Percentiles rank a stretch among this genome's conserved stretches.
Conservation (phyloP, 2,329 filamentous ascomycete species). For the Pseudogymnoascus sp. region DNA sequence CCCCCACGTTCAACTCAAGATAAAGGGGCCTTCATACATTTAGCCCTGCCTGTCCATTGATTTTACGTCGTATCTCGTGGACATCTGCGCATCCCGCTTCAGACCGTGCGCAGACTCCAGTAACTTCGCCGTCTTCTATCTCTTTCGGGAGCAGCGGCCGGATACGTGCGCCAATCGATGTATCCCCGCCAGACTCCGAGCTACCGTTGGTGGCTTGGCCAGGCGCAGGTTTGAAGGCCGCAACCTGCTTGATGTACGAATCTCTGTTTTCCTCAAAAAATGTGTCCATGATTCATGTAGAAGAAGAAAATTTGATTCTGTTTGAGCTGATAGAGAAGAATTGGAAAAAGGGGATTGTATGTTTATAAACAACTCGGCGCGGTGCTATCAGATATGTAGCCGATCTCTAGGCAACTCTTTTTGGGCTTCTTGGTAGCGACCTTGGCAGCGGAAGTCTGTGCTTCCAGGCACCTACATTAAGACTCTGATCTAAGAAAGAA, state of each 20-base stretch:
- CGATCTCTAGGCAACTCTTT: neutral
- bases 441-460: neutral
- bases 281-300: neutral
- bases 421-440: neutral
- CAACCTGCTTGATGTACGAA: neutral
- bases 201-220: neutral
- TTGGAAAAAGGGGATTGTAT: neutral
- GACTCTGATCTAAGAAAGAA: neutral
- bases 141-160: constrained; percentile 8
- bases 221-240: constrained; percentile 1
- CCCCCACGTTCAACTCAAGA: constrained; percentile 9
- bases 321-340: neutral
- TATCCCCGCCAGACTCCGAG: neutral
- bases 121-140: neutral
- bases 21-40: neutral
- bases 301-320: too few relatives aligned
- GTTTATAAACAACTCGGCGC: neutral
- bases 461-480: neutral
- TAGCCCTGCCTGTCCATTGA: constrained; percentile 8
- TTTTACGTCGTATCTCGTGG: constrained; percentile 11
- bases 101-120: neutral
- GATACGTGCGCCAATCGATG: constrained; percentile 6
- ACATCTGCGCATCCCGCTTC: constrained; percentile 4
- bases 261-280: constrained; percentile 5
- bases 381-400: neutral